These are phyloP conservation scores for Skeletonema costatum DNA, from an alignment of 108 stramenopile species.

Conservation along the genomic window DNA sequence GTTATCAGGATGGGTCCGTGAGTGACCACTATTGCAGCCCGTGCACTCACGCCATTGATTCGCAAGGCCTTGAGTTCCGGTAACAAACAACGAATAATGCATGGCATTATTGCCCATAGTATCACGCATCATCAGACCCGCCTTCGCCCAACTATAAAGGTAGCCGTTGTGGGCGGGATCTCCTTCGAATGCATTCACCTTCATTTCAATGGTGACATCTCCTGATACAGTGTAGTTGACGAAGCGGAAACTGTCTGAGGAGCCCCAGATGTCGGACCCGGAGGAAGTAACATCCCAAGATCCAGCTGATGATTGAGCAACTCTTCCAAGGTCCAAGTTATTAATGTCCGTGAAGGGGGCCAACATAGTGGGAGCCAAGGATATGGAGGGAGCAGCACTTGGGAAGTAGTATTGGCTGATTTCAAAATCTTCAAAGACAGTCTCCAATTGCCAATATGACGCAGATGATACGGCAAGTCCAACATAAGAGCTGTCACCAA, in stretches of 20 bases:
- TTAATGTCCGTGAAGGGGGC: neutral
- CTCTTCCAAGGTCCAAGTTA: neutral
- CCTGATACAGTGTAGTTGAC: neutral
- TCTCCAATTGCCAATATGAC: conserved; percentile 10
- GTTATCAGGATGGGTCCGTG: neutral
- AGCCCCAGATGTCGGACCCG: neutral
- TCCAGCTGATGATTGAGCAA: neutral
- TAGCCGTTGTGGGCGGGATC: neutral
- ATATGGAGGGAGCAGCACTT: conserved; percentile 17
- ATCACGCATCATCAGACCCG: conserved; percentile 25
- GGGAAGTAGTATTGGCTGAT: conserved; percentile 25
- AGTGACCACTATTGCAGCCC: neutral
- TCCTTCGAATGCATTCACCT: conserved; percentile 1
- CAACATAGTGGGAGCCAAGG: neutral
- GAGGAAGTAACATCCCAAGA: neutral
- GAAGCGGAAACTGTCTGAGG: conserved; percentile 13
- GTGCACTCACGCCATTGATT: conserved; percentile 11
- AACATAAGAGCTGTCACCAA: conserved; percentile 8
- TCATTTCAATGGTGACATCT: conserved; percentile 11
- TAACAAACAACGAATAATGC: conserved; percentile 11
- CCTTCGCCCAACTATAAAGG: conserved; percentile 2
- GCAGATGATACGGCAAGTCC: conserved; percentile 25
- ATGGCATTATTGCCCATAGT: neutral
- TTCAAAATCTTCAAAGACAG: conserved; percentile 20
- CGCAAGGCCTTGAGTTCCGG: conserved; percentile 9